Conservation (phyloP, 2,329 filamentous ascomycete genomes). For the Stagonosporopsis tanaceti region DNA sequence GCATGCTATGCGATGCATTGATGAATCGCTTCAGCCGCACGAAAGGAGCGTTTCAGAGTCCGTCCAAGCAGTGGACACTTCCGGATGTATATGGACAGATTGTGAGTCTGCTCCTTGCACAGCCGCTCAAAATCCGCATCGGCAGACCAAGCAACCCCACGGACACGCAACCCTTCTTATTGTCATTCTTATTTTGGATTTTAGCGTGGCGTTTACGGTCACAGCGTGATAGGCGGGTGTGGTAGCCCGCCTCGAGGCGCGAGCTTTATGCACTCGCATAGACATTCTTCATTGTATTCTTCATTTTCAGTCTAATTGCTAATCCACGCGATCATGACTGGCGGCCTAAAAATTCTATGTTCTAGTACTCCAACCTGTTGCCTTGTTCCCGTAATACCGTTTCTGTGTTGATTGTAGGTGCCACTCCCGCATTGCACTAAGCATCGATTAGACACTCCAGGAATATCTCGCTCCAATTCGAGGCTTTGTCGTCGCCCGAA, state of each 20-base stretch:
- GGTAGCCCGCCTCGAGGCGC: neutral
- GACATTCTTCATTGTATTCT: neutral
- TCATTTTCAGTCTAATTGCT: neutral
- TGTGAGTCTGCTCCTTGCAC: neutral
- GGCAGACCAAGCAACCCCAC: neutral
- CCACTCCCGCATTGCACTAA: neutral
- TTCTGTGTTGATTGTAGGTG: neutral
- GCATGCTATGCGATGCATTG: neutral
- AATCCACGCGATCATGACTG: neutral
- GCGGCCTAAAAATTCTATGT: neutral
- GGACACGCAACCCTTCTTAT: neutral
- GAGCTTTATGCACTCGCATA: neutral
- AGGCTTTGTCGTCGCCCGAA: neutral
- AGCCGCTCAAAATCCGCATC: neutral
- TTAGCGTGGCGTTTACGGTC: slow-evolving; percentile 21
- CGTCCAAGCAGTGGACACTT: no score
- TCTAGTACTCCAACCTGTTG: neutral
- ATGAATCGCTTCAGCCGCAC: neutral
- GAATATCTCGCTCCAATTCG: neutral
- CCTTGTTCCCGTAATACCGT: neutral
- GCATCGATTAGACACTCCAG: slow-evolving; percentile 9
- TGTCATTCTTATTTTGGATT: neutral
- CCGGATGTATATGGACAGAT: no score
- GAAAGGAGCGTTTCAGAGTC: neutral
- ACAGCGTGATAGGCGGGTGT: neutral